Evolutionary conservation across 2,329 filamentous ascomycete genomes (phyloP).

Genomic region (Achaetomium macrosporum): DNA sequence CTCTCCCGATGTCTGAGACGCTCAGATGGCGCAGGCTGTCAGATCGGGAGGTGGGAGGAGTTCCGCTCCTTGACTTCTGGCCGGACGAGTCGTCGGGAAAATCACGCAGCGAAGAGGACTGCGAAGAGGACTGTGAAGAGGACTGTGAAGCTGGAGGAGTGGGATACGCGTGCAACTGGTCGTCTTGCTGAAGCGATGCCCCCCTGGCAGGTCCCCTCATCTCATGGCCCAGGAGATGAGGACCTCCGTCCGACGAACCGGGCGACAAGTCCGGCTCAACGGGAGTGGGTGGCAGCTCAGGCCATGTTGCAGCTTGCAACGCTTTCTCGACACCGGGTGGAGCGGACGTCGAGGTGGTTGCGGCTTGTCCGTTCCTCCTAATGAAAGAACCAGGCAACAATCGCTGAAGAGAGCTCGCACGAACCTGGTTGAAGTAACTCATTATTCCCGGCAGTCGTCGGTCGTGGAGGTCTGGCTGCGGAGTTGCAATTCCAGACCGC

Average conservation of each 20-base stretch:
- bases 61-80: conserved; percentile 32
- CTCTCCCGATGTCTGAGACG: conserved; percentile 38
- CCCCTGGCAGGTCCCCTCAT: conserved; percentile 31
- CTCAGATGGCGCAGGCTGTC: conserved; percentile 38
- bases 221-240: conserved; percentile 37
- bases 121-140: conserved; percentile 34
- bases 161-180: conserved; percentile 44
- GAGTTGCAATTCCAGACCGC: conserved; percentile 85
- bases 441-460: conserved; percentile 94
- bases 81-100: conserved; percentile 38
- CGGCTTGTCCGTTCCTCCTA: conserved; percentile 36
- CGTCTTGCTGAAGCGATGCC: conserved; percentile 28
- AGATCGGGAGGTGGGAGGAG: conserved; percentile 31
- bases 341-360: conserved; percentile 29
- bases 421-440: conserved; percentile 99
- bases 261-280: conserved; percentile 20
- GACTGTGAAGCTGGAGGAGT: conserved; percentile 52
- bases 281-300: conserved; percentile 24
- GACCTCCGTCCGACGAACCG: conserved; percentile 24
- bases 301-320: conserved; percentile 20
- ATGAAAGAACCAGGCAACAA: conserved; percentile 35
- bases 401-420: conserved; percentile 67
- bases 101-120: conserved; percentile 40
- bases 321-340: conserved; percentile 20
- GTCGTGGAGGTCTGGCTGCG: conserved; percentile 87